phyloP scores from a whole-genome alignment of 2,329 filamentous ascomycete genomes.

The Cytospora piceae region DNA sequence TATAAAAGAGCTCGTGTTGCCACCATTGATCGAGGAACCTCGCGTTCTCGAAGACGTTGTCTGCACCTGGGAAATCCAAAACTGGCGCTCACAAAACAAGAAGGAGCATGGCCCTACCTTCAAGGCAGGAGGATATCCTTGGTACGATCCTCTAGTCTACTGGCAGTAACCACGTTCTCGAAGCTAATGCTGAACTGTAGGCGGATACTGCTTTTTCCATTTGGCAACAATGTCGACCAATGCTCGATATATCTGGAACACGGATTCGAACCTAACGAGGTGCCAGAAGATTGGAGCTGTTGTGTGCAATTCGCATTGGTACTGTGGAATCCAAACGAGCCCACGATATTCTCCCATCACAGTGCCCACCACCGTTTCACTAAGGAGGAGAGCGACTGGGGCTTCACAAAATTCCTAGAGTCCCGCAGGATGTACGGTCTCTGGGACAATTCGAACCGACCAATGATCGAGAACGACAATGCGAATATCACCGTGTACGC shows the following conservation, averaged over 20 bases:
- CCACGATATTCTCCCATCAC: constrained; percentile 80
- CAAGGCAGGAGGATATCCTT: constrained; percentile 83
- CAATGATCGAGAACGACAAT: constrained; percentile 75
- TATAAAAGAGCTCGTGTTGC: constrained; percentile 81
- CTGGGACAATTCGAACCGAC: constrained; percentile 71
- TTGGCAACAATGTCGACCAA: constrained; percentile 91
- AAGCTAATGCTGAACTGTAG: constrained; percentile 47
- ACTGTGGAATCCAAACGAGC: constrained; percentile 91
- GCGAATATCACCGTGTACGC: constrained; percentile 85
- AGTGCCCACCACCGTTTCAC: constrained; percentile 94
- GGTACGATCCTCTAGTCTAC: constrained; percentile 56
- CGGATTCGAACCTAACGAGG: constrained; percentile 74
- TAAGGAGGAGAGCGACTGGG: constrained; percentile 96
- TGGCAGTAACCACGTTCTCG: background rate
- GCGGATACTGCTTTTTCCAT: constrained; percentile 94
- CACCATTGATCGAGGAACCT: constrained; percentile 73
- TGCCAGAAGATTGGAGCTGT: constrained; percentile 93
- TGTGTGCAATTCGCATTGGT: constrained; percentile 96
- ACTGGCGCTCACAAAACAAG: constrained; percentile 76
- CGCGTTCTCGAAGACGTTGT: constrained; percentile 76
- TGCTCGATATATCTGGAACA: constrained; percentile 97
- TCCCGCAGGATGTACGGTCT: constrained; percentile 81
- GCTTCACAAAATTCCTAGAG: constrained; percentile 95
- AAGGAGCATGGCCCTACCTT: constrained; percentile 90
- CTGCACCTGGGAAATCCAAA: constrained; percentile 84